These are phyloP conservation scores for Ascochyta koolunga DNA, from an alignment of 2,329 filamentous ascomycete genomes.

Conservation along the genomic window DNA sequence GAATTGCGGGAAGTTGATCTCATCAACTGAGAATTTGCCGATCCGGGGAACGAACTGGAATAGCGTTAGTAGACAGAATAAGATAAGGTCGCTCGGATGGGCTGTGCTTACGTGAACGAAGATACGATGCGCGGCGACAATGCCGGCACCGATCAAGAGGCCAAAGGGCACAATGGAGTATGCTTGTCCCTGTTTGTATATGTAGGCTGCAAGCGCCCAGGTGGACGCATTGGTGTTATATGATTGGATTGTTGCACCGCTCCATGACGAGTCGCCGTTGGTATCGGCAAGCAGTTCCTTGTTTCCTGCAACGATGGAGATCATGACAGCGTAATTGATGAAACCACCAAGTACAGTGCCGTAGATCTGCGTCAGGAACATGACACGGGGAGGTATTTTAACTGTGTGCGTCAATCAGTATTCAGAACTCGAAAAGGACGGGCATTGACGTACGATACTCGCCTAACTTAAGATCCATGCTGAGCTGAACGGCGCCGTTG, in stretches of 20 bases:
- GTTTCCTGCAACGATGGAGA: conserved; percentile 20
- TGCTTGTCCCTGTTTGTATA: conserved; percentile 19
- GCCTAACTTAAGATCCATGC: conserved; percentile 21
- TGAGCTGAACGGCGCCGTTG: conserved; percentile 17
- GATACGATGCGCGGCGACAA: conserved; percentile 18
- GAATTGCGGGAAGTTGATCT: conserved; percentile 25
- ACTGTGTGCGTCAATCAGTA: not conserved
- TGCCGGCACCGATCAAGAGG: conserved; percentile 19
- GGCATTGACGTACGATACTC: conserved; percentile 15
- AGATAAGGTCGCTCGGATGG: not conserved
- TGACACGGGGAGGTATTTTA: conserved; percentile 23
- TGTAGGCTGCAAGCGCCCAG: conserved; percentile 22
- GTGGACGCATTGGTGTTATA: conserved; percentile 25
- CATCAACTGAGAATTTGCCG: conserved; percentile 18
- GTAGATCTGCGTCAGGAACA: conserved; percentile 24
- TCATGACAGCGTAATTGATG: conserved; percentile 26
- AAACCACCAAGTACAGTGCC: conserved; percentile 22
- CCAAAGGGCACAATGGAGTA: conserved; percentile 22
- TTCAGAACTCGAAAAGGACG: not conserved
- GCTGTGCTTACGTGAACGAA: conserved; percentile 8
- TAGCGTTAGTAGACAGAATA: not conserved
- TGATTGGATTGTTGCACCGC: conserved; percentile 20
- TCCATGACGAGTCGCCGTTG: conserved; percentile 22
- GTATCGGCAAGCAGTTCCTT: conserved; percentile 18
- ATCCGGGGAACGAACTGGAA: conserved; percentile 16